Evolutionary conservation across 345 rosid genomes (phyloP).

Genomic region (Stellera chamaejasme): DNA sequence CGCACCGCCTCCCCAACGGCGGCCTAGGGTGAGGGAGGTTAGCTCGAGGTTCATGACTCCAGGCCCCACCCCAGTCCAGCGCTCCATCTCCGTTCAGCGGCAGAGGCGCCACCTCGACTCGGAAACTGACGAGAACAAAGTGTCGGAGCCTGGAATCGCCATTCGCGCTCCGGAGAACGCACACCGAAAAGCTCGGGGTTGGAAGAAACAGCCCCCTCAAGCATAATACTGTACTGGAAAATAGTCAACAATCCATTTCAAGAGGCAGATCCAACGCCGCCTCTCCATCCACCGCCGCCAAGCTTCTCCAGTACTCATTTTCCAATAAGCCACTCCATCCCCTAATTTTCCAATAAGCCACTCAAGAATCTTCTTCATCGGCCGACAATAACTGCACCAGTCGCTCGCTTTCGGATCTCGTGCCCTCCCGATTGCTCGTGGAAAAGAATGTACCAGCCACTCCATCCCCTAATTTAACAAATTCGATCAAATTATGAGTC

Average conservation of each 20-base stretch:
- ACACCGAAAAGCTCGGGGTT: conserved; percentile 12
- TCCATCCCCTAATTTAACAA: conserved; percentile 22
- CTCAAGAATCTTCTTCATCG: conserved; percentile 13
- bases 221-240: conserved; percentile 13
- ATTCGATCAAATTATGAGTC: too few species aligned
- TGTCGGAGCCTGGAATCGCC: conserved; percentile 39
- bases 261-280: conserved; percentile 8
- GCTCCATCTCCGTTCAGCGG: conserved; percentile 39
- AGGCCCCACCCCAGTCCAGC: conserved; percentile 20
- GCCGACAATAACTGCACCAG: background rate
- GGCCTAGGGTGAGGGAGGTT: conserved; percentile 80
- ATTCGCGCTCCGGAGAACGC: conserved; percentile 14
- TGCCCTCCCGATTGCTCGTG: conserved; percentile 17
- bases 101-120: conserved; percentile 31
- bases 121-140: conserved; percentile 43
- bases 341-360: too few species aligned
- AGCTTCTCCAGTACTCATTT: conserved; percentile 42
- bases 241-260: too few species aligned
- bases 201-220: conserved; percentile 13
- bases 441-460: conserved; percentile 24
- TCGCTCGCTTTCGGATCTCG: conserved; percentile 17
- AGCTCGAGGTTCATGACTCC: conserved; percentile 88
- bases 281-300: conserved; percentile 48
- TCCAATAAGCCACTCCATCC: conserved; percentile 21
- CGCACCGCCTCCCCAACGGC: conserved; percentile 44